Percentiles rank a stretch among this genome's conserved stretches.
Conservation (phyloP, 805 yeast genomes). For the Blastobotrys attinorum region DNA sequence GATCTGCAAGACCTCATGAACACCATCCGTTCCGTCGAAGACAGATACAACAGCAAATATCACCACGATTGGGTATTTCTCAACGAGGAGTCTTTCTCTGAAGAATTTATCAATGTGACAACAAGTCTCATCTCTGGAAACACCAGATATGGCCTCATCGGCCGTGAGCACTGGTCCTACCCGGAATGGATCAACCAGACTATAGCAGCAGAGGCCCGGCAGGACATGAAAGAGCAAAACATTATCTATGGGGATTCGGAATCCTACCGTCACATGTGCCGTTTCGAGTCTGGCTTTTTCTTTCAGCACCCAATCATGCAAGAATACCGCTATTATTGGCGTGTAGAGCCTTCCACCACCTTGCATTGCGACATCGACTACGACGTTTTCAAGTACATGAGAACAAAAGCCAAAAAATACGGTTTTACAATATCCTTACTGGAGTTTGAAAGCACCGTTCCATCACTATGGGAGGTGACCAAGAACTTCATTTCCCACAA, state of each 20-base stretch:
- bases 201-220: slow-evolving; percentile 51
- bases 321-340: slow-evolving; percentile 88
- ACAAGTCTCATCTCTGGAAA: slow-evolving; percentile 56
- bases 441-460: slow-evolving; percentile 65
- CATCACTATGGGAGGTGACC: slow-evolving; percentile 70
- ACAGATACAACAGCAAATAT: slow-evolving; percentile 67
- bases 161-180: slow-evolving; percentile 75
- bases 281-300: slow-evolving; percentile 86
- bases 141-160: slow-evolving; percentile 67
- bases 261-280: slow-evolving; percentile 84
- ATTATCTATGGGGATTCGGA: slow-evolving; percentile 60
- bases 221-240: slow-evolving; percentile 41
- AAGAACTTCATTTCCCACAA: slow-evolving; percentile 48
- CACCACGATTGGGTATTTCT: slow-evolving; percentile 89
- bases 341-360: slow-evolving; percentile 83
- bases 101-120: slow-evolving; percentile 62
- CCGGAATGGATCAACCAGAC: slow-evolving; percentile 76
- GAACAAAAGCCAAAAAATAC: slow-evolving; percentile 63
- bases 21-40: slow-evolving; percentile 73
- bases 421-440: slow-evolving; percentile 74
- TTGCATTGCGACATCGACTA: slow-evolving; percentile 77
- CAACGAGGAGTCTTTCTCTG: slow-evolving; percentile 72
- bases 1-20: slow-evolving; percentile 55
- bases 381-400: slow-evolving; percentile 73
- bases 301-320: slow-evolving; percentile 66